Evolutionary conservation across 768 basidiomycete species (phyloP).

Genomic region (Sistotremastrum niveocremeum): DNA sequence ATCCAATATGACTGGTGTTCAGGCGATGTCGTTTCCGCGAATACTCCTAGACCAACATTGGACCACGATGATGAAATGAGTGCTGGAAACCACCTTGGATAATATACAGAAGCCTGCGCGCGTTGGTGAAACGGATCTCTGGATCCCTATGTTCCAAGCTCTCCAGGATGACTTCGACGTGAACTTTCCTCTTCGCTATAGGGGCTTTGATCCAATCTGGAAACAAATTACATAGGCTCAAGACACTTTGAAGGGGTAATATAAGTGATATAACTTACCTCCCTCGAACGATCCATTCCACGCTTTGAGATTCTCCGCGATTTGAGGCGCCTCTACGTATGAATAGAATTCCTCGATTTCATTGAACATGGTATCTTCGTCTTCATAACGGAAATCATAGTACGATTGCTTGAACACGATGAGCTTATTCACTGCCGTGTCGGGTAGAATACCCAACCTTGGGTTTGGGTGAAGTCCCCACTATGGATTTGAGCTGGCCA

Average conservation of each 20-base stretch:
- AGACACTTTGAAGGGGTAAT: constrained; percentile 2
- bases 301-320: constrained; percentile 73
- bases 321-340: constrained; percentile 88
- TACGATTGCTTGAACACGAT: constrained; percentile 50
- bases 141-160: constrained; percentile 78
- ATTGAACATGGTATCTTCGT: constrained; percentile 90
- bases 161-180: constrained; percentile 72
- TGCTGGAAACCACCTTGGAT: constrained; percentile 55
- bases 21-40: constrained; percentile 80
- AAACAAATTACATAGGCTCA: constrained; percentile 2
- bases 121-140: constrained; percentile 75
- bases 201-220: constrained; percentile 73
- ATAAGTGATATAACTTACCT: constrained; percentile 32
- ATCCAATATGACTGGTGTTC: constrained; percentile 96
- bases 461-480: constrained; percentile 54
- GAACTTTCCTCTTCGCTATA: constrained; percentile 45
- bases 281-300: constrained; percentile 76
- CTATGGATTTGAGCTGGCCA: constrained; percentile 67
- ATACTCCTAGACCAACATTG: constrained; percentile 46
- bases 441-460: constrained; percentile 34
- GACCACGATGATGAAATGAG: not conserved
- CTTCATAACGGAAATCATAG: constrained; percentile 90
- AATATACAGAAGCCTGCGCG: constrained; percentile 78
- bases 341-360: constrained; percentile 98
- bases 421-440: not conserved